These are phyloP conservation scores for Diaporthe sp. DNA, from an alignment of 2,329 filamentous ascomycete species.

Conservation along the genomic window DNA sequence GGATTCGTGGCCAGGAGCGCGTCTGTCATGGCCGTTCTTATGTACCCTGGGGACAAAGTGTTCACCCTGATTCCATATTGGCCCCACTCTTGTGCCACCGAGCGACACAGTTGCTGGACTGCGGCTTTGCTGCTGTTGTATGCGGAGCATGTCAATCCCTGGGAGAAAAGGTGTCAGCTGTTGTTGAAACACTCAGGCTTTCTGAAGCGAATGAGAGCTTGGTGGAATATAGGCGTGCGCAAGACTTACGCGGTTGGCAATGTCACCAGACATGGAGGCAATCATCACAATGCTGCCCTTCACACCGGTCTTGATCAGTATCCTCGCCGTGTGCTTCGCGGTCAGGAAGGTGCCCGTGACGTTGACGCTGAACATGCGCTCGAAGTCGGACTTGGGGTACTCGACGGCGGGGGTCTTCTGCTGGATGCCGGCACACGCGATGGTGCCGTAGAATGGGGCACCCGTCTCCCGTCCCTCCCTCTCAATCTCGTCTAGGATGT, in stretches of 20 bases:
- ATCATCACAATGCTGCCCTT: constrained; percentile 64
- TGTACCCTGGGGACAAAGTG: constrained; percentile 72
- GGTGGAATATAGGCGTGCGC: background rate
- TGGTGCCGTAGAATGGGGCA: constrained; percentile 50
- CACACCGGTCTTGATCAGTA: constrained; percentile 57
- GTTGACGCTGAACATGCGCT: constrained; percentile 78
- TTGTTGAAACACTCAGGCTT: background rate
- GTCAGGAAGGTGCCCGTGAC: constrained; percentile 78
- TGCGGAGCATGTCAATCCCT: constrained; percentile 74
- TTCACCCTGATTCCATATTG: constrained; percentile 74
- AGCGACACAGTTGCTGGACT: constrained; percentile 70
- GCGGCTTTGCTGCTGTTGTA: constrained; percentile 75
- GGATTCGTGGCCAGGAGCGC: constrained; percentile 55
- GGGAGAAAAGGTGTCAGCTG: background rate
- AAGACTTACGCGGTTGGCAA: constrained; percentile 62
- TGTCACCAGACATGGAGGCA: constrained; percentile 61
- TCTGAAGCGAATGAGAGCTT: too few species aligned
- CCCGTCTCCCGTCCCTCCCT: constrained; percentile 48
- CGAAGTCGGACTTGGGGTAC: constrained; percentile 69
- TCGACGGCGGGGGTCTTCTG: constrained; percentile 60
- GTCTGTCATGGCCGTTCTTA: constrained; percentile 62
- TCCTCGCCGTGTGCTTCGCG: constrained; percentile 76
- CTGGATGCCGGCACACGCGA: constrained; percentile 64
- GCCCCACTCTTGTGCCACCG: constrained; percentile 73
- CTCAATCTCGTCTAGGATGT: constrained; percentile 52